These are phyloP conservation scores for Paramecium primaurelia DNA, from an alignment of 73 alveolate genomes.

Conservation along the genomic window DNA sequence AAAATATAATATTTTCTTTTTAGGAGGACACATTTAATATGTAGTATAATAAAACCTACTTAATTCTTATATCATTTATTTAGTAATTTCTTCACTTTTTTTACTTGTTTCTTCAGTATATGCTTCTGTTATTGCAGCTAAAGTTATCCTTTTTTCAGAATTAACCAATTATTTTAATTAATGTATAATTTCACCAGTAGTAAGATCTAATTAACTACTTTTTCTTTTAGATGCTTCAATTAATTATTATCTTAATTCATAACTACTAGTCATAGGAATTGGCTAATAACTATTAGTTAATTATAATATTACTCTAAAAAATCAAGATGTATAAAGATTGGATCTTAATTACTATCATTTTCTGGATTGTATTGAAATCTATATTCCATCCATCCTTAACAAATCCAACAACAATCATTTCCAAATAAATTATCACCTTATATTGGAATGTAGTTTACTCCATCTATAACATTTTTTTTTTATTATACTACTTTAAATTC, in stretches of 20 bases:
- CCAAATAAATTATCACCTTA: neutral
- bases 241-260: constrained; percentile 6
- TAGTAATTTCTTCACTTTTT: neutral
- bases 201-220: neutral
- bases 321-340: constrained; percentile 21
- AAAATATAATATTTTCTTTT: constrained; percentile 33
- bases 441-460: constrained; percentile 22
- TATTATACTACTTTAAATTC: neutral
- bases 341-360: neutral
- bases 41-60: constrained; percentile 24
- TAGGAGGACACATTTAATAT: constrained; percentile 59
- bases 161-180: neutral
- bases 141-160: neutral
- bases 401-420: constrained; percentile 52
- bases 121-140: constrained; percentile 34
- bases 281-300: constrained; percentile 6
- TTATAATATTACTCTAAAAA: neutral
- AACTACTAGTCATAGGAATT: constrained; percentile 33
- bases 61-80: neutral
- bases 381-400: constrained; percentile 48
- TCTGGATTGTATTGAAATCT: neutral
- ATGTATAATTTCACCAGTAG: constrained; percentile 44
- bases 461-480: constrained; percentile 7
- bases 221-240: neutral
- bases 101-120: neutral